These are phyloP conservation scores for Hymenoscyphus linearis DNA, from an alignment of 2,329 filamentous ascomycete species.

Conservation along the genomic window DNA sequence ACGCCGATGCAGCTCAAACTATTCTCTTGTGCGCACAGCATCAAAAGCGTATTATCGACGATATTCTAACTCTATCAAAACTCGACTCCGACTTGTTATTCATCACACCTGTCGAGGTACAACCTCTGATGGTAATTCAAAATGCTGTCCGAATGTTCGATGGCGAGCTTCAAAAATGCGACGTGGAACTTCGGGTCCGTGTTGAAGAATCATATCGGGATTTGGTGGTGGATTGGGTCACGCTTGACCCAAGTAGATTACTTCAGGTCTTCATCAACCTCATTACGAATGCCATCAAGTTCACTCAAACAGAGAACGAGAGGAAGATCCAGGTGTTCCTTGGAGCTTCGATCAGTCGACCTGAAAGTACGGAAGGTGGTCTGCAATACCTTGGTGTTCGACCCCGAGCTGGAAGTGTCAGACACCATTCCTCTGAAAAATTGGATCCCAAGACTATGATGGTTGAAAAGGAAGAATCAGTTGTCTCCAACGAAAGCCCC, in stretches of 20 bases:
- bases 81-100: conserved; percentile 65
- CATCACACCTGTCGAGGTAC: conserved; percentile 63
- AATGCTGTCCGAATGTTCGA: conserved; percentile 73
- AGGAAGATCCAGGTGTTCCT: conserved; percentile 49
- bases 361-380: background rate
- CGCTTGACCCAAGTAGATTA: conserved; percentile 67
- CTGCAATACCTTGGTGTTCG: conserved; percentile 2
- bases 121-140: conserved; percentile 60
- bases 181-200: conserved; percentile 62
- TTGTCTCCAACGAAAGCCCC: conserved; percentile 25
- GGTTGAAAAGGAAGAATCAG: background rate
- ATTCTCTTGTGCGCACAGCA: conserved; percentile 71
- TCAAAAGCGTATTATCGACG: conserved; percentile 69
- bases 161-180: conserved; percentile 62
- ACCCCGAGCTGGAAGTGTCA: background rate
- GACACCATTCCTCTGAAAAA: conserved; percentile 9
- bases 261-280: conserved; percentile 74
- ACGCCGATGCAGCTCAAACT: conserved; percentile 67
- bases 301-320: conserved; percentile 53
- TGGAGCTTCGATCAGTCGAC: conserved; percentile 32
- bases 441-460: background rate
- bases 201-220: conserved; percentile 62
- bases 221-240: conserved; percentile 63
- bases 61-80: conserved; percentile 60
- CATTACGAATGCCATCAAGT: conserved; percentile 61